phyloP scores from a whole-genome alignment of 192 early-diverging fungal genomes.

The Rhizophagus clarus region DNA sequence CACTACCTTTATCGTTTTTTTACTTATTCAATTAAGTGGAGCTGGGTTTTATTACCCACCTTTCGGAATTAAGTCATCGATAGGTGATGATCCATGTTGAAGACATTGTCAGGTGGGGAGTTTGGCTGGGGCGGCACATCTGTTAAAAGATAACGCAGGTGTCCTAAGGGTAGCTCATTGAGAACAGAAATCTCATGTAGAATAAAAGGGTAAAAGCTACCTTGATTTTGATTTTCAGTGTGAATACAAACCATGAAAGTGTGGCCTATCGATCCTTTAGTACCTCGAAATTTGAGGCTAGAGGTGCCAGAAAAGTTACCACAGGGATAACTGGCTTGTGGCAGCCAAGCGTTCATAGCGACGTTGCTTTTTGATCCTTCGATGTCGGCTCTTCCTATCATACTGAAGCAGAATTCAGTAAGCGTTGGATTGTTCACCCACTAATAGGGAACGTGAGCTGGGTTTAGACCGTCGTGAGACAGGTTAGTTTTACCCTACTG shows the following conservation, averaged over 20 bases:
- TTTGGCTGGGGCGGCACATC: constrained; percentile 80
- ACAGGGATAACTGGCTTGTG: constrained; percentile 80
- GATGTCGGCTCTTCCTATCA: constrained; percentile 88
- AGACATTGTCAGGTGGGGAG: constrained; percentile 76
- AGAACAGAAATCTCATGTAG: constrained; percentile 79
- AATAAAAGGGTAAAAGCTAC: constrained; percentile 75
- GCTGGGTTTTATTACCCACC: too few relatives aligned
- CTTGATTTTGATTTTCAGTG: constrained; percentile 70
- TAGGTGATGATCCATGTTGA: constrained; percentile 51
- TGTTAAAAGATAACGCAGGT: constrained; percentile 80
- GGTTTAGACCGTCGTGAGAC: constrained; percentile 95
- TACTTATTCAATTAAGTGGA: too few relatives aligned
- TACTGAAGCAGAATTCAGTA: constrained; percentile 83
- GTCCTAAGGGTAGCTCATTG: constrained; percentile 76
- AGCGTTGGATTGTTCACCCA: constrained; percentile 89
- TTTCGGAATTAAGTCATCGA: too few relatives aligned
- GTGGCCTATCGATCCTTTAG: constrained; percentile 48
- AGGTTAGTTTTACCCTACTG: constrained; percentile 96
- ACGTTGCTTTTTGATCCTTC: constrained; percentile 87
- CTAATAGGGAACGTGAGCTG: constrained; percentile 91
- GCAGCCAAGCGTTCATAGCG: constrained; percentile 82
- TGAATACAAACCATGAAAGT: constrained; percentile 34
- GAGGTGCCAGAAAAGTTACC: constrained; percentile 86
- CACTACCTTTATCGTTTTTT: too few relatives aligned
- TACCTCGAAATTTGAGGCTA: constrained; percentile 63